Percentiles rank a stretch among this genome's conserved stretches.
These are phyloP conservation scores for Aschersonia sp. DNA, from an alignment of 2,329 filamentous ascomycete species.

Conservation along the genomic window DNA sequence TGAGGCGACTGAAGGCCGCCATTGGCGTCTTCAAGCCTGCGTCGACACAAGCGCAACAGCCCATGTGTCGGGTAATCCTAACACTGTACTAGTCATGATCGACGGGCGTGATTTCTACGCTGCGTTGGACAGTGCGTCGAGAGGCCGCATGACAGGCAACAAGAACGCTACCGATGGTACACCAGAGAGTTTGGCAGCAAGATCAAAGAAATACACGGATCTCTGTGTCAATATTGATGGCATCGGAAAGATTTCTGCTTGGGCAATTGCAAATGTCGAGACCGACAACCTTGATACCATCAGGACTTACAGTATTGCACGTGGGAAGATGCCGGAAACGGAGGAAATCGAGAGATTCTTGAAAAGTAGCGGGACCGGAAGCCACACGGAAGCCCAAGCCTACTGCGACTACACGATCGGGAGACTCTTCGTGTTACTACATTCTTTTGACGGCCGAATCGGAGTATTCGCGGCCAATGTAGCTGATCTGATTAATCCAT, in stretches of 20 bases:
- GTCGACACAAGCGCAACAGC: slow-evolving; percentile 46
- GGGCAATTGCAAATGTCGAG: slow-evolving; percentile 80
- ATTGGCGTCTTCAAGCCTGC: slow-evolving; percentile 65
- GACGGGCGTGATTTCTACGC: slow-evolving; percentile 66
- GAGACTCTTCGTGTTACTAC: slow-evolving; percentile 58
- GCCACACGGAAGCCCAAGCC: slow-evolving; percentile 53
- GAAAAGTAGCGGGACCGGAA: slow-evolving; percentile 3
- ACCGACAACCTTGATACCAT: slow-evolving; percentile 50
- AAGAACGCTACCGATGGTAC: slow-evolving; percentile 53
- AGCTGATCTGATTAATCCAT: slow-evolving; percentile 66
- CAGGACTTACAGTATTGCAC: slow-evolving; percentile 74
- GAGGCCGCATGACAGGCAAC: slow-evolving; percentile 37
- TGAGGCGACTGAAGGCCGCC: slow-evolving; percentile 55
- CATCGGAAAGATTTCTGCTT: slow-evolving; percentile 76
- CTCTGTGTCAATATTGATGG: slow-evolving; percentile 76
- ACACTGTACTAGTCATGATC: slow-evolving; percentile 46
- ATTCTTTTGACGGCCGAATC: slow-evolving; percentile 75
- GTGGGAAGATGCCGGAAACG: slow-evolving; percentile 47
- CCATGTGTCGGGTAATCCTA: background rate
- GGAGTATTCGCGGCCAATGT: slow-evolving; percentile 69
- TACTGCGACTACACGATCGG: slow-evolving; percentile 55
- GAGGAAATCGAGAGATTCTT: slow-evolving; percentile 25
- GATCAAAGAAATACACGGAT: slow-evolving; percentile 75
- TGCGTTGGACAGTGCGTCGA: slow-evolving; percentile 63
- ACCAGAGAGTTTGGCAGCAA: slow-evolving; percentile 69